Evolutionary conservation across 768 basidiomycete species (phyloP).

Genomic region (Phaffia tasmanica): DNA sequence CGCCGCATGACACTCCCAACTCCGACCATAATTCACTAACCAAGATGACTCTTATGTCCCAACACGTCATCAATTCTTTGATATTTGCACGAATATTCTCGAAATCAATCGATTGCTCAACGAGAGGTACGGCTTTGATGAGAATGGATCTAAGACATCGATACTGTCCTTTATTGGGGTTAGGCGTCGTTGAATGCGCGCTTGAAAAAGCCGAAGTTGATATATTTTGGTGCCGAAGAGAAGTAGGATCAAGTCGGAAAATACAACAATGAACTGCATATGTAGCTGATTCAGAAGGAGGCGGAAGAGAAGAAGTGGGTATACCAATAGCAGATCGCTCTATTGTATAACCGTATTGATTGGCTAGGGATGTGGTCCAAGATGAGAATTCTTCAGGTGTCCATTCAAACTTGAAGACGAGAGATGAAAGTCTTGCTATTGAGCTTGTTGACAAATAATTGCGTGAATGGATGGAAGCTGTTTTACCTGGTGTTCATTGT

Average conservation of each 20-base stretch:
- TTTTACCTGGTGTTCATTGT: conserved; percentile 15
- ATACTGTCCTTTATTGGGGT: conserved; percentile 31
- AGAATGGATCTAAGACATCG: conserved; percentile 26
- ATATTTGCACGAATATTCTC: conserved; percentile 29
- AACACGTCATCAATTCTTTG: conserved; percentile 27
- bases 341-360: conserved; percentile 33
- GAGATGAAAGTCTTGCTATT: background rate
- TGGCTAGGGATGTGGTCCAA: conserved; percentile 32
- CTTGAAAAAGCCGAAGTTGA: conserved; percentile 35
- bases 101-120: conserved; percentile 4
- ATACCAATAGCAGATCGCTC: conserved; percentile 34
- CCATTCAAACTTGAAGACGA: conserved; percentile 36
- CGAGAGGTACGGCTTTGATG: conserved; percentile 21
- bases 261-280: conserved; percentile 37
- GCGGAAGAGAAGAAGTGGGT: conserved; percentile 33
- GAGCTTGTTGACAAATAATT: background rate
- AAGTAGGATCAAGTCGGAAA: conserved; percentile 32
- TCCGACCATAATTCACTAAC: conserved; percentile 34
- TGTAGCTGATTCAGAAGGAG: conserved; percentile 21
- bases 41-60: conserved; percentile 31
- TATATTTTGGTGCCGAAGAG: conserved; percentile 26
- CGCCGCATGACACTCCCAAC: background rate
- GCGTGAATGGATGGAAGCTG: conserved; percentile 1
- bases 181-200: conserved; percentile 33
- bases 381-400: conserved; percentile 35